These are phyloP conservation scores for Xylariaceae sp. DNA, from an alignment of 2,329 filamentous ascomycete genomes.

Conservation along the genomic window DNA sequence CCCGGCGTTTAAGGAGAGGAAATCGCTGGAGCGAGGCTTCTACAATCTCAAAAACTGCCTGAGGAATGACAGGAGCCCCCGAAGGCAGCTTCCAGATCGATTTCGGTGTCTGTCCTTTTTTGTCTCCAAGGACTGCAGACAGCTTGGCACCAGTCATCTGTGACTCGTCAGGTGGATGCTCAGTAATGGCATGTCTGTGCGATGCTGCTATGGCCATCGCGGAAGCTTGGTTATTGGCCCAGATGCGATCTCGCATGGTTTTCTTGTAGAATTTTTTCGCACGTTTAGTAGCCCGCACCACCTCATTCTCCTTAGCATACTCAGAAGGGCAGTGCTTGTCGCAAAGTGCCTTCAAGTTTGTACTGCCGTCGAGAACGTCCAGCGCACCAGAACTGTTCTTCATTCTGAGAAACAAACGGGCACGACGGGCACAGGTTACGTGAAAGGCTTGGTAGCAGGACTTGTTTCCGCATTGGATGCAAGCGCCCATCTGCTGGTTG, in stretches of 20 bases:
- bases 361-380: conserved; percentile 72
- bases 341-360: conserved; percentile 88
- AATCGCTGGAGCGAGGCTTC: conserved; percentile 81
- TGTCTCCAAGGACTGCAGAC: conserved; percentile 67
- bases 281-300: conserved; percentile 72
- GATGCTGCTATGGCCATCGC: conserved; percentile 76
- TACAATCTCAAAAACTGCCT: conserved; percentile 80
- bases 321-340: conserved; percentile 91
- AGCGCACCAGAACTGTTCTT: conserved; percentile 81
- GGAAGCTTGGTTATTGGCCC: conserved; percentile 85
- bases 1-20: conserved; percentile 75
- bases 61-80: conserved; percentile 89
- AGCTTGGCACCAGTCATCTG: conserved; percentile 82
- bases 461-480: conserved; percentile 97
- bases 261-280: conserved; percentile 87
- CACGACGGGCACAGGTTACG: conserved; percentile 87
- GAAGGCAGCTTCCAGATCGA: conserved; percentile 88
- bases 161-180: conserved; percentile 74
- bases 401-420: conserved; percentile 90
- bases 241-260: conserved; percentile 82
- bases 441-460: conserved; percentile 96
- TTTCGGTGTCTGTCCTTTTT: conserved; percentile 66
- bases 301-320: conserved; percentile 81
- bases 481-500: conserved; percentile 94
- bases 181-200: conserved; percentile 57